A percentile compares a stretch with the other conserved stretches of the same genome.
Evolutionary conservation across 2,329 filamentous ascomycete species (phyloP).

Genomic region (Onygenales sp.): DNA sequence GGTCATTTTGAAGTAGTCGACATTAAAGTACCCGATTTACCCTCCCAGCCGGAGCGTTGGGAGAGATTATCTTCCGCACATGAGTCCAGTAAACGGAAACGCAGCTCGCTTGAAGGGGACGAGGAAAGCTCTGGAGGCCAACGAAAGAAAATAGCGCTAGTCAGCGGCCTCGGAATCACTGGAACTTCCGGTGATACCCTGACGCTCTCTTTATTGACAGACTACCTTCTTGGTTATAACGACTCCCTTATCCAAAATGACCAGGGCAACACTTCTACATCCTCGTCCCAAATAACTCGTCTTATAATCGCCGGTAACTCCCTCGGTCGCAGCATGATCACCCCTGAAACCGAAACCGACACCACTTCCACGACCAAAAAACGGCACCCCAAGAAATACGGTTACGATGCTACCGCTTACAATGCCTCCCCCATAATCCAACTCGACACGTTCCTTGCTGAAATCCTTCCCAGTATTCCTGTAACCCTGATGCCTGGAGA

Average conservation of each 20-base stretch:
- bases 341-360: constrained; percentile 29
- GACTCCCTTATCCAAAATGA: constrained; percentile 44
- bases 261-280: constrained; percentile 39
- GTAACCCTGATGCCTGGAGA: constrained; percentile 80
- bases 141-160: constrained; percentile 67
- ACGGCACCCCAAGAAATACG: constrained; percentile 69
- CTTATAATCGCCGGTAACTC: constrained; percentile 91
- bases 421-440: constrained; percentile 76
- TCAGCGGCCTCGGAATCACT: constrained; percentile 80
- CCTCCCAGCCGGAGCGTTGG: constrained; percentile 75
- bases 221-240: constrained; percentile 81
- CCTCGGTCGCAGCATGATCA: constrained; percentile 41
- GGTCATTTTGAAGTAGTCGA: constrained; percentile 91
- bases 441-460: constrained; percentile 72
- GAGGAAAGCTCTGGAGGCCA: constrained; percentile 37
- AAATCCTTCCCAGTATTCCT: constrained; percentile 75
- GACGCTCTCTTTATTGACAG: constrained; percentile 65
- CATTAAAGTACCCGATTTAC: constrained; percentile 76
- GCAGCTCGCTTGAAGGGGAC: constrained; percentile 4
- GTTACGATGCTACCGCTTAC: constrained; percentile 83
- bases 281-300: constrained; percentile 56
- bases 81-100: constrained; percentile 23
- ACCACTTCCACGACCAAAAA: constrained; percentile 21
- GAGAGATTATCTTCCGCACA: constrained; percentile 43
- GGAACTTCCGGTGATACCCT: constrained; percentile 66